Conservation (phyloP, 2,329 filamentous ascomycete genomes). For the Apiospora phragmitis region DNA sequence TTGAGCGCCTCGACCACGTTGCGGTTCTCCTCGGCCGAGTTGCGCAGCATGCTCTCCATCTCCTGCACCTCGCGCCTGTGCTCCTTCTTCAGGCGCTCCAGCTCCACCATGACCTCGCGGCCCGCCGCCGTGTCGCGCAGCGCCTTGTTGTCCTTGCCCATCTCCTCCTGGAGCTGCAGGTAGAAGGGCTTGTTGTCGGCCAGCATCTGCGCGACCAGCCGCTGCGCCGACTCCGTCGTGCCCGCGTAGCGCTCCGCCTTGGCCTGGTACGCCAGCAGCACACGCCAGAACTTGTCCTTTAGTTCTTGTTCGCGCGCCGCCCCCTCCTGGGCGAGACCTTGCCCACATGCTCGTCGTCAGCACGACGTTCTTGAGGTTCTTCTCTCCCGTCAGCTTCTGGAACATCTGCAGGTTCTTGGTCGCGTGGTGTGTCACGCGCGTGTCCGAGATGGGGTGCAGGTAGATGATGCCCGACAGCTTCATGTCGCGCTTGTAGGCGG, state of each 20-base stretch:
- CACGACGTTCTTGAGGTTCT: slow-evolving; percentile 39
- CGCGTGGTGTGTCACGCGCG: slow-evolving; percentile 39
- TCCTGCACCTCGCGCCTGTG: slow-evolving; percentile 30
- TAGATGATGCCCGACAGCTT: slow-evolving; percentile 46
- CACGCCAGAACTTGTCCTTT: slow-evolving; percentile 38
- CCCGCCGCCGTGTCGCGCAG: slow-evolving; percentile 45
- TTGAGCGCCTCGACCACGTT: slow-evolving; percentile 25
- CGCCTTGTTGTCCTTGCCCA: slow-evolving; percentile 58
- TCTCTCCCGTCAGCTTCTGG: slow-evolving; percentile 41
- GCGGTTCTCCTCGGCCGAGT: slow-evolving; percentile 27
- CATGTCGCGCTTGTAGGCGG: slow-evolving; percentile 31
- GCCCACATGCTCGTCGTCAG: slow-evolving; percentile 46
- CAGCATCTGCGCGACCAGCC: slow-evolving; percentile 21
- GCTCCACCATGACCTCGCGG: slow-evolving; percentile 57
- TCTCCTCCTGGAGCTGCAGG: slow-evolving; percentile 65
- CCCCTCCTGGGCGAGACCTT: slow-evolving; percentile 30
- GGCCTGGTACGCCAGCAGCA: slow-evolving; percentile 34
- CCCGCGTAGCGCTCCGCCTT: slow-evolving; percentile 25
- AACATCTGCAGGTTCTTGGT: slow-evolving; percentile 45
- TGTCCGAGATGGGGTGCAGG: slow-evolving; percentile 44
- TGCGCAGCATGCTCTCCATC: slow-evolving; percentile 15
- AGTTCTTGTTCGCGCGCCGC: slow-evolving; percentile 30
- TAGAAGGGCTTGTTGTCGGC: slow-evolving; percentile 66
- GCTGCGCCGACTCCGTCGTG: slow-evolving; percentile 23
- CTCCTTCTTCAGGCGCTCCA: slow-evolving; percentile 56